Conservation (phyloP, 148 eudicot genomes). For the Camellia granthamiana region DNA sequence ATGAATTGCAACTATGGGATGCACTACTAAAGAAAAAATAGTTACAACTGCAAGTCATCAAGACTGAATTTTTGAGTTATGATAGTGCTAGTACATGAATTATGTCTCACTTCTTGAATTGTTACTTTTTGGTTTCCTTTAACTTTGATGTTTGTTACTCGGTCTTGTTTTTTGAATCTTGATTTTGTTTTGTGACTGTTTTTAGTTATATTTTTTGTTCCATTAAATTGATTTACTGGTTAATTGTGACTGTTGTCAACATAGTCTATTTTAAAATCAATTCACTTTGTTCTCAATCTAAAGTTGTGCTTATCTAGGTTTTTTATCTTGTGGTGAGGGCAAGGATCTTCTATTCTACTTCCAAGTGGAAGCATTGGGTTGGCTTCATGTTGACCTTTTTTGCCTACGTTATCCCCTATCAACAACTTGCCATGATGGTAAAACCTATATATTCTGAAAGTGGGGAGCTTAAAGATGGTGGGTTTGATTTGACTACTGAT, state of each 20-base stretch:
- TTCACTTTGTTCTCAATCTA: constrained; percentile 8
- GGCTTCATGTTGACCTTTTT: constrained; percentile 67
- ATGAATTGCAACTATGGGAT: too few relatives aligned
- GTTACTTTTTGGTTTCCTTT: too few relatives aligned
- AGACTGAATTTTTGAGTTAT: too few relatives aligned
- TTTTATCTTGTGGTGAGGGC: constrained; percentile 63
- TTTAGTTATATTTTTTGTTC: not conserved
- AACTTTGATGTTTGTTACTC: too few relatives aligned
- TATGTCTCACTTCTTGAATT: too few relatives aligned
- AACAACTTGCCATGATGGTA: constrained; percentile 83
- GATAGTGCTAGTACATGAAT: too few relatives aligned
- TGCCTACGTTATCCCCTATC: constrained; percentile 69
- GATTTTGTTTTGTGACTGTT: too few relatives aligned
- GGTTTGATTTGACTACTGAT: constrained; percentile 85
- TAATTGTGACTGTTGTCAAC: not conserved
- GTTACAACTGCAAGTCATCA: too few relatives aligned
- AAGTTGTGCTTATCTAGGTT: constrained; percentile 39
- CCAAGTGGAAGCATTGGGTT: constrained; percentile 73
- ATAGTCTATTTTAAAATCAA: not conserved
- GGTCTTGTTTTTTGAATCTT: too few relatives aligned
- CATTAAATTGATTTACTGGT: not conserved
- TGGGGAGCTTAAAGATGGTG: constrained; percentile 93
- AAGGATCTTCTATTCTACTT: constrained; percentile 58
- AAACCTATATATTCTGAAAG: constrained; percentile 55
- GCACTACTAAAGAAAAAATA: too few relatives aligned